phyloP scores from a whole-genome alignment of 306 rosid genomes.

The Vicia sativa region DNA sequence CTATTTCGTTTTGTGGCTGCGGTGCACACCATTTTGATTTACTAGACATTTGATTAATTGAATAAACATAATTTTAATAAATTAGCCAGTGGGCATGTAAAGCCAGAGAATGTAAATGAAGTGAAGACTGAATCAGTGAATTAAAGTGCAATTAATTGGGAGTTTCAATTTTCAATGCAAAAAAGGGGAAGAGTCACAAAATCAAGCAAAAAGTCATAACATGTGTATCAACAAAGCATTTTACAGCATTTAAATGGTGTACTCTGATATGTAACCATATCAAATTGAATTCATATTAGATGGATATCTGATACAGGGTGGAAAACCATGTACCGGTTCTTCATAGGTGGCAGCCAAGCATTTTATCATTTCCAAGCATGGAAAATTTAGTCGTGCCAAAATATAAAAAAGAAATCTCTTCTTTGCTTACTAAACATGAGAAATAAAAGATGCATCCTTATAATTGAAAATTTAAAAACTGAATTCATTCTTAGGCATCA shows the following conservation, averaged over 20 bases:
- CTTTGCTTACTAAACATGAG: neutral
- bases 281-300: neutral
- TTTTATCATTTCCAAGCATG: conserved; percentile 14
- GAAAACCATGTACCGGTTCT: neutral
- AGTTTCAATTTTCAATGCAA: neutral
- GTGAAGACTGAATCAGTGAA: neutral
- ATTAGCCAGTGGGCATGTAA: neutral
- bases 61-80: too few species aligned
- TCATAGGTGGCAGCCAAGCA: conserved; percentile 12
- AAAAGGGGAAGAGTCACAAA: neutral
- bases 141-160: conserved; percentile 1
- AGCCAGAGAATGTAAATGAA: neutral
- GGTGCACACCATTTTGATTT: too few species aligned
- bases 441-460: conserved; percentile 14
- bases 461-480: conserved; percentile 7
- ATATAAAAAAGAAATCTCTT: conserved; percentile 6
- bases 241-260: neutral
- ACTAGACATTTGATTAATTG: too few species aligned
- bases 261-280: neutral
- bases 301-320: neutral
- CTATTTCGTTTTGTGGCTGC: too few species aligned
- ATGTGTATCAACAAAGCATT: neutral
- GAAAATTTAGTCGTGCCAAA: conserved; percentile 14
- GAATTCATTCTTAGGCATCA: conserved; percentile 28
- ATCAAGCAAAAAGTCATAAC: neutral